phyloP scores from a whole-genome alignment of 805 yeast species.

The Tetrapisispora phaffii region DNA sequence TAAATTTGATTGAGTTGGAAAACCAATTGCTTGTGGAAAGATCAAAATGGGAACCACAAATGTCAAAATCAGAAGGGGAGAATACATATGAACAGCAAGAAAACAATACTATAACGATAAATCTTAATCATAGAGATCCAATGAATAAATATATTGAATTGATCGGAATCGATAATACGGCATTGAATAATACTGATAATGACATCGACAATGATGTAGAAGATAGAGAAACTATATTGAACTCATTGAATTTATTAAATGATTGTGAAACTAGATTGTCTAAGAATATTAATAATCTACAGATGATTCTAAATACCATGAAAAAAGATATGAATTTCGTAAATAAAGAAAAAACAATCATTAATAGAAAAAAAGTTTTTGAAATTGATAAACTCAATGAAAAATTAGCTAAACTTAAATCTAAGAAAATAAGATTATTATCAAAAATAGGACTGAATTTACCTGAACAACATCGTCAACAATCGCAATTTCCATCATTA shows the following conservation, averaged over 20 bases:
- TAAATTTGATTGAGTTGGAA: slow-evolving; percentile 7
- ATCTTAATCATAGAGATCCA: slow-evolving; percentile 9
- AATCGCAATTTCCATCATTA: background rate
- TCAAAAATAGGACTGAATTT: slow-evolving; percentile 12
- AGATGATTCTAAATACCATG: slow-evolving; percentile 14
- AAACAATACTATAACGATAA: background rate
- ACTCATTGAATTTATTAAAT: slow-evolving; percentile 9
- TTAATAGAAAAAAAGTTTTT: slow-evolving; percentile 8
- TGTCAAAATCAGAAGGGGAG: background rate
- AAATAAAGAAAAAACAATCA: slow-evolving; percentile 14
- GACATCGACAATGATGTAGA: background rate
- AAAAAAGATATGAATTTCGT: slow-evolving; percentile 21
- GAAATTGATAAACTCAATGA: slow-evolving; percentile 8
- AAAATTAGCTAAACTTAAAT: slow-evolving; percentile 8
- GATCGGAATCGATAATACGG: slow-evolving; percentile 19
- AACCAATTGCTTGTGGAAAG: slow-evolving; percentile 4
- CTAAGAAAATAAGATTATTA: slow-evolving; percentile 10
- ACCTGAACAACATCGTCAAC: background rate
- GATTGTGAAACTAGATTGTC: slow-evolving; percentile 6
- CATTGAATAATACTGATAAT: slow-evolving; percentile 4
- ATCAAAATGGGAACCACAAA: slow-evolving; percentile 6
- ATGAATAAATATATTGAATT: slow-evolving; percentile 20
- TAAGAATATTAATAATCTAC: slow-evolving; percentile 15
- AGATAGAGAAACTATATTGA: background rate
- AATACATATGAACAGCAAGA: no score